These are phyloP conservation scores for Cercophora sp. DNA, from an alignment of 495 filamentous ascomycete species.

Conservation along the genomic window DNA sequence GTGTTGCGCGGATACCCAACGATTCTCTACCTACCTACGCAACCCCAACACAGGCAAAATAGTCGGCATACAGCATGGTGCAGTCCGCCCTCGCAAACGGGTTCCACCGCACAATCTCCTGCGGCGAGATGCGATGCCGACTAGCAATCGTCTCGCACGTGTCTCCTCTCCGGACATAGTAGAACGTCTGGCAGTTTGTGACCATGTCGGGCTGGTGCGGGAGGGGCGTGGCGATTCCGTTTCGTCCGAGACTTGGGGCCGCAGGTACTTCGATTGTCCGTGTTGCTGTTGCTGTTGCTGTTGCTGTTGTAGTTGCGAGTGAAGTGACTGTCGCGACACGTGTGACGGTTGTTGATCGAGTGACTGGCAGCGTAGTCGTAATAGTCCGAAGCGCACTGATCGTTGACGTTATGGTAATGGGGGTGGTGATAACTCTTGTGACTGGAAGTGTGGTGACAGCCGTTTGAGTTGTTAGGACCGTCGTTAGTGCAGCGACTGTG, in stretches of 20 bases:
- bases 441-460: no score
- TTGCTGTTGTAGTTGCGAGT: neutral
- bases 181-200: slow-evolving; percentile 39
- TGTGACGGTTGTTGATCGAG: neutral
- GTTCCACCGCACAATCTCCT: slow-evolving; percentile 32
- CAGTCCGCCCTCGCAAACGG: slow-evolving; percentile 19
- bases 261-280: neutral
- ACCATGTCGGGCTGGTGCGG: slow-evolving; percentile 34
- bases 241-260: slow-evolving; percentile 2
- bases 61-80: slow-evolving; percentile 7
- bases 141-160: slow-evolving; percentile 38
- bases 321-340: neutral
- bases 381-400: neutral
- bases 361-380: neutral
- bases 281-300: neutral
- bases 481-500: neutral
- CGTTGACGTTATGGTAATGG: neutral
- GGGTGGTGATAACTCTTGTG: neutral
- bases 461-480: neutral
- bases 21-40: no score
- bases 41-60: slow-evolving; percentile 2
- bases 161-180: slow-evolving; percentile 38
- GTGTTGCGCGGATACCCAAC: no score
- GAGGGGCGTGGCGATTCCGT: slow-evolving; percentile 23
- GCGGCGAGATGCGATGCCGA: slow-evolving; percentile 21